Conservation (phyloP, 225 moss, liverwort and hornwort species). For the Lunularia cruciata region DNA sequence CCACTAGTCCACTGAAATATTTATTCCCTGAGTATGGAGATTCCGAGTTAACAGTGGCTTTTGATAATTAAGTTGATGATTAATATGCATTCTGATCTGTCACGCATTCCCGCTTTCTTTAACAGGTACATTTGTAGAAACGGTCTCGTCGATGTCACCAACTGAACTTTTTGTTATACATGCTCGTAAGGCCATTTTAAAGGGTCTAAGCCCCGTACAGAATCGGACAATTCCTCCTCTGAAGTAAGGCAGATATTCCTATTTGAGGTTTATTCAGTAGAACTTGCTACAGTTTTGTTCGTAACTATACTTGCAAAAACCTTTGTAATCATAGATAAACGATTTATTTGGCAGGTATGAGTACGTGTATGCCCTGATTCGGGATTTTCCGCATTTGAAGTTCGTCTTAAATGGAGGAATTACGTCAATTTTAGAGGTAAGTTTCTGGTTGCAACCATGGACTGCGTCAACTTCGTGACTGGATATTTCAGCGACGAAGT, state of each 20-base stretch:
- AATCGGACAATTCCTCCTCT: slow-evolving; percentile 85
- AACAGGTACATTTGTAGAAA: slow-evolving; percentile 75
- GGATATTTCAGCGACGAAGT: no score
- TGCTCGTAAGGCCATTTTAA: slow-evolving; percentile 90
- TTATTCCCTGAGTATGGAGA: slow-evolving; percentile 1
- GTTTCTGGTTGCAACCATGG: not conserved
- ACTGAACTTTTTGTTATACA: slow-evolving; percentile 87
- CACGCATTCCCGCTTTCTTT: slow-evolving; percentile 24
- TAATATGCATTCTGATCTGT: no score
- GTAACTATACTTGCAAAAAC: not conserved
- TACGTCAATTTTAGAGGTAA: slow-evolving; percentile 62
- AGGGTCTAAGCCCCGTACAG: slow-evolving; percentile 87
- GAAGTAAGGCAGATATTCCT: slow-evolving; percentile 49
- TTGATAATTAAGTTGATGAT: no score
- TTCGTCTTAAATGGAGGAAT: slow-evolving; percentile 91
- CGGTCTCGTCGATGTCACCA: slow-evolving; percentile 84
- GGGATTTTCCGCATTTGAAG: slow-evolving; percentile 87
- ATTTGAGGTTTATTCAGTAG: no score
- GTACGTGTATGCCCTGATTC: slow-evolving; percentile 81
- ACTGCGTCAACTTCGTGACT: no score
- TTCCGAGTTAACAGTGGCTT: no score
- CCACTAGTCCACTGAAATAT: not conserved
- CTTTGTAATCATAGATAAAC: not conserved
- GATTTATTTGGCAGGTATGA: slow-evolving; percentile 58
- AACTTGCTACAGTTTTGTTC: not conserved